Base-by-base conservation (phyloP, 306 rosid genomes). In the Trifolium subterraneum region DNA sequence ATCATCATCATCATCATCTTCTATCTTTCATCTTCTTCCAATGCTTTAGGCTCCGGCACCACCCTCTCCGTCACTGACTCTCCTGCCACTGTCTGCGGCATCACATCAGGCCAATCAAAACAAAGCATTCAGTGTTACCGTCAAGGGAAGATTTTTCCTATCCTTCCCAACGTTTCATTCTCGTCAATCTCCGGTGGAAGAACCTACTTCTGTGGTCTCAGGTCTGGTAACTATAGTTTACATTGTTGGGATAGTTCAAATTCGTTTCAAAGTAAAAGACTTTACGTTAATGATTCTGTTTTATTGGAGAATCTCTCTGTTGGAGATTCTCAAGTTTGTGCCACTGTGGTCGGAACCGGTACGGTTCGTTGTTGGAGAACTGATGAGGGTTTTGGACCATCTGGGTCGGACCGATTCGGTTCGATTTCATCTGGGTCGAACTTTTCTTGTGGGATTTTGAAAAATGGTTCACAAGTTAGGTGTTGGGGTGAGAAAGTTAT, bases 351-450 rank as follows among this genome's bases (percentile, higher is more conserved):
- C 2, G 86, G 77, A 8, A 35, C 59, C 13, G 92, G 89, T 33
- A 71, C 59, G 14, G 83, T 86, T 14, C 60, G 13, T 22, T 93
- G 98, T 67, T 91, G 98, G 98, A 81, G 97, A 70, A 22, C 2
- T 2, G 25, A 15, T 2, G 11, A 45, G 4, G 7, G 10, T n/a
- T 58, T 77, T 60, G 4, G 5, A 9, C 83, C 80, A 48, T 25
- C 90, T 68, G 77, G 29, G 71, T 68, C 81, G 47, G 76, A 69
- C 33, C 71, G 42, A 25, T 91, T 89, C 38, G 7, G 4, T 33
- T 91, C 90, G 0, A 81, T 91, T 61, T 88, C 98, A 67, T 93
- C 98, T 74, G 98, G 98, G 79, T 78, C 62, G n/a, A 89, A 82
- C 1, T 91, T 91, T 75, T 79, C 97, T 80, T 93, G 98, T 35